Evolutionary conservation across 495 filamentous ascomycete species (phyloP), one percentile per base, ranked within the genome.

Genomic region (Filosporella fistucella): DNA sequence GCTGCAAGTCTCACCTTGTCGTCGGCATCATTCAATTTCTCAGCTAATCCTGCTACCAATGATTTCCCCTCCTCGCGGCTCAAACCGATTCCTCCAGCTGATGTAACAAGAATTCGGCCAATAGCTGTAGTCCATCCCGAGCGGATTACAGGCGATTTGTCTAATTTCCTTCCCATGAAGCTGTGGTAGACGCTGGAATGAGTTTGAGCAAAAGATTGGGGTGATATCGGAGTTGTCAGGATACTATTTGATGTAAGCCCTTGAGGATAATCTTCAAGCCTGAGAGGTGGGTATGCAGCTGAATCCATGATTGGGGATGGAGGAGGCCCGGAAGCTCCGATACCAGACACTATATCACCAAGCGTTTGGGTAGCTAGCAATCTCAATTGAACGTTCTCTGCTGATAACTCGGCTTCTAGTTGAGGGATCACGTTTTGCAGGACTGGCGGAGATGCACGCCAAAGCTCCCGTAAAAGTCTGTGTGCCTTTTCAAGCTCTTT

Each of bases 401-500:
- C 88, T 4, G 85, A 84, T 17, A 99, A 66, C 63, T 99, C 91
- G 32, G 89, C 87, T 58, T 99, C 94, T 41, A 99, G 71, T 57
- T 95, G 90, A 4, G 90, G 91, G 22, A 99, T 84, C 16, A 97
- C 91, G 55, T 96, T 95, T 47, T 88, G 85, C 10, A 99, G 73
- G 16, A 96, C 90, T 23, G 83, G 74, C 12, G 93, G 90, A 25
- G 85, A 88, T 32, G 90, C 90, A 54, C 89, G 84, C 93, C 93
- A 99, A 7, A 99, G 76, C 62, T 99, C 93, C 35, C 91, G 80
- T 20, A 96, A 78, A 40, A 99, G 72, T 22, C 77, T 75, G 64
- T 99, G 93, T 8, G 91, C 91, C 60, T 96, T 96, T 50, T 75
- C 76, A 30, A 96, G 70, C 59, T 97, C 91, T 48, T 81, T 85